Evolutionary conservation across 345 rosid genomes (phyloP), one percentile per base, ranked within the genome.

Genomic region (Populus pruinosa): DNA sequence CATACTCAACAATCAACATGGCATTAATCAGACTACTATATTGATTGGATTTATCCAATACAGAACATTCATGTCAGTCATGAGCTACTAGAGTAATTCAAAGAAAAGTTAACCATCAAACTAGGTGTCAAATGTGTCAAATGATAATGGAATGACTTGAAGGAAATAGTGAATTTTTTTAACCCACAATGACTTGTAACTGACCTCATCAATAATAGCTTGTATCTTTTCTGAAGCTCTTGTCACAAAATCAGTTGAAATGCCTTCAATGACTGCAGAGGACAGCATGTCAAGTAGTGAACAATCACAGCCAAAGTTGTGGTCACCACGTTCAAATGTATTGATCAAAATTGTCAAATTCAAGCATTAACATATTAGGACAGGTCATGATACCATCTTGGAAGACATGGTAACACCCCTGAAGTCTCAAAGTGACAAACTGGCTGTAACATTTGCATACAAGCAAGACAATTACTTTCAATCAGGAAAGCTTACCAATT

Each of bases 251-350:
- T 88, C 94, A 76, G 65, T 72, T n/a, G 98, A 96, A 72, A 31
- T 61, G 70, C 97, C 98, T 89, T 92, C 90, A 81, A 96, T 86
- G 71, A 70, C 99, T 96, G 89, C 81, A 81, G 63, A 36, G 62
- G 16, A 79, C 18, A 79, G 76, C 55, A 77, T 4, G 64, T 67
- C 25, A 71, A 70, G 73, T 66, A 72, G 50, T 49, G 38, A 53
- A 74, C 63, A 53, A 27, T 27, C 44, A 49, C 41, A 70, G 47
- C 31, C 35, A 63, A 8, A 18, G 6, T 8, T 72, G 23, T 35
- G 31, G 43, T 33, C 69, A 78, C 73, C 36, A 63, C 8, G 64
- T 56, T 73, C 20, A 25, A 43, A 50, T 76, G 17, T 55, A 35
- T 0, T 69, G 27, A 64, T 23, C 31, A 31, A 49, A 23, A 20